Percentiles rank a stretch among this genome's conserved stretches.
Evolutionary conservation across 2,329 filamentous ascomycete species (phyloP).

Genomic region (Alternaria arbusti): DNA sequence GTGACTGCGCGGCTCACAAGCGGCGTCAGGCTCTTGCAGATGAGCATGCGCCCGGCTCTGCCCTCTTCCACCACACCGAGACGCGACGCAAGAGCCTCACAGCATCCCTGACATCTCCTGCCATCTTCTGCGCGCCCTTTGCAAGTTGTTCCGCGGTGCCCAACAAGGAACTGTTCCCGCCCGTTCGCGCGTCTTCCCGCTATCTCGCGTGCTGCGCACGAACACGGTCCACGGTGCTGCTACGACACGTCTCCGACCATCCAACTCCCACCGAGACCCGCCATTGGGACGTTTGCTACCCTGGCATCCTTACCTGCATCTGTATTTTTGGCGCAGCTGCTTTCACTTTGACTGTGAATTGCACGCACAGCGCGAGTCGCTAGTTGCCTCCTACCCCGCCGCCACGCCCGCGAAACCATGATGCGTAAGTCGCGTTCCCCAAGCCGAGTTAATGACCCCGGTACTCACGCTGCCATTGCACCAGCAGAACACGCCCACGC

Average conservation of each 20-base stretch:
- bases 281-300: conserved; percentile 1
- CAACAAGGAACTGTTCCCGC: conserved; percentile 3
- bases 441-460: conserved; percentile 9
- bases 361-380: conserved; percentile 9
- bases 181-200: conserved; percentile 29
- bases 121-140: conserved; percentile 8
- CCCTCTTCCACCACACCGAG: conserved; percentile 16
- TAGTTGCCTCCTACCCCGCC: conserved; percentile 23
- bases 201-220: conserved; percentile 13
- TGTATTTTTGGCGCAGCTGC: background rate
- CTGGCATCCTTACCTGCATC: background rate
- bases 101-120: conserved; percentile 11
- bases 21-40: conserved; percentile 19
- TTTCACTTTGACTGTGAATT: conserved; percentile 2
- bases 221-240: conserved; percentile 8
- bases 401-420: conserved; percentile 16
- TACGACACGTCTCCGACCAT: conserved; percentile 16
- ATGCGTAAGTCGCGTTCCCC: conserved; percentile 29
- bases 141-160: conserved; percentile 4
- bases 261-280: background rate
- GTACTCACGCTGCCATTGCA: conserved; percentile 28
- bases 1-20: conserved; percentile 28
- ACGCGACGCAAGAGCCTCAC: conserved; percentile 22
- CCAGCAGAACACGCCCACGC: conserved; percentile 23
- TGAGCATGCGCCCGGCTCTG: conserved; percentile 4